Base-by-base conservation (phyloP, 2,329 filamentous ascomycete species). In the Venturia aucupariae region DNA sequence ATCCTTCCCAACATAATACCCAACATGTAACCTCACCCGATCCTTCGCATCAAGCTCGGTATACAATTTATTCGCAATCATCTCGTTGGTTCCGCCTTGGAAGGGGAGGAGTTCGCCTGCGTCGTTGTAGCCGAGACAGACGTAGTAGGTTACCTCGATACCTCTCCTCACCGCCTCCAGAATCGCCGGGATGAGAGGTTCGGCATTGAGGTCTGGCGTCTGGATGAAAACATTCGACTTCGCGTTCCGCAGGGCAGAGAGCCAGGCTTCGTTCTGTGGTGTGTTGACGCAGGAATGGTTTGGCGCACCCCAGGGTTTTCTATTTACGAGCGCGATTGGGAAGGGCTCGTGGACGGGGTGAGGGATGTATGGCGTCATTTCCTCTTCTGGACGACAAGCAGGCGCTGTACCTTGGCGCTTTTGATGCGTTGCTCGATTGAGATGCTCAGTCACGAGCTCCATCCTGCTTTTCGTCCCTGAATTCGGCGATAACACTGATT, bases 81-180 rank as follows among this genome's bases (percentile, higher is more conserved):
- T 86, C 67, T 92, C 88, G 71, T 92, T 92, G 19, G 86, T 89
- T 1, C 89, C 89, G 38, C 88, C 88, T 72, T 92, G 88, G 66
- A 84, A 83, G 0, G 90, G 89, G 0, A 93, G 82, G 39, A 92
- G 81, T 72, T 92, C 88, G 27, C 89, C 90, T 0, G 84, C 78
- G 68, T 92, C 90, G 67, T 92, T 92, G 75, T 93, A 93, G 1
- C 90, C 89, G 0, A 92, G 81, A 67, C 88, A 90, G 1, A 91
- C 80, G 67, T 90, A 92, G 71, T 85, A 87, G 0, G 82, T 85
- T 0, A 92, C 84, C 61, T 86, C 77, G 0, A 92, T 75, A 0
- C 89, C 89, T 1, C 89, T 79, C 66, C 85, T 80, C n/a, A 86
- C 81, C 0, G 90, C 89, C 3, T 80, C 81, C 0, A 82, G 71